phyloP scores from a whole-genome alignment of 495 filamentous ascomycete species.

The Elasticomyces elasticus region DNA sequence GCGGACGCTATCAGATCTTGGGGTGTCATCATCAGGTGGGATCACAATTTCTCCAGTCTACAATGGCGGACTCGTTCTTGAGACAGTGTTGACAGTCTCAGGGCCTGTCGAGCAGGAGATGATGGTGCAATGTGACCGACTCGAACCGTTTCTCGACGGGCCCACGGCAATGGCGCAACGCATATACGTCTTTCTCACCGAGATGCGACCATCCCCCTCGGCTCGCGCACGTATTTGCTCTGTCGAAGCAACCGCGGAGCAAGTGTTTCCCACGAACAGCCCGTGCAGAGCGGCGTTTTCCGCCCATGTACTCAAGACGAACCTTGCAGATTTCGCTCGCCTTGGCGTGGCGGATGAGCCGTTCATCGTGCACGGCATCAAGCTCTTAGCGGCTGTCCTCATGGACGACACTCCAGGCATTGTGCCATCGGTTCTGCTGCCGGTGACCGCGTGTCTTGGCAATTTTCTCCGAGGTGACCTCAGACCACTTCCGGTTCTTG shows the following conservation, averaged over 20 bases:
- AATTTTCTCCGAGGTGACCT: constrained; percentile 9
- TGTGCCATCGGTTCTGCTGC: not conserved
- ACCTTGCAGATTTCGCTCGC: constrained; percentile 7
- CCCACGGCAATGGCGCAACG: constrained; percentile 1
- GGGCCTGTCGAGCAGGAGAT: constrained; percentile 31
- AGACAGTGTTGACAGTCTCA: constrained; percentile 9
- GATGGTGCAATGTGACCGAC: constrained; percentile 70
- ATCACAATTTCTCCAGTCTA: constrained; percentile 15
- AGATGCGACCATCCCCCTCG: constrained; percentile 16
- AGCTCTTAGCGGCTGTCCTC: constrained; percentile 4
- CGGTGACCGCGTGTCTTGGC: not conserved
- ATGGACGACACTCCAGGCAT: constrained; percentile 5
- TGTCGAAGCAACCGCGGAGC: not conserved
- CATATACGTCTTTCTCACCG: constrained; percentile 23
- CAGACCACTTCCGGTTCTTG: not conserved
- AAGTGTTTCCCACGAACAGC: constrained; percentile 14
- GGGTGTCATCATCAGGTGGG: constrained; percentile 5
- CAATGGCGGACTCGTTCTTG: constrained; percentile 1
- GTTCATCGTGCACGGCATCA: constrained; percentile 6
- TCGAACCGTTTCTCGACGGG: constrained; percentile 65
- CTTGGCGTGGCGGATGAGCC: constrained; percentile 8
- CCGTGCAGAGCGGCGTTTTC: constrained; percentile 6
- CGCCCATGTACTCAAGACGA: constrained; percentile 3
- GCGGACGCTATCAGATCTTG: constrained; percentile 4
- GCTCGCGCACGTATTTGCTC: constrained; percentile 10